Conservation (phyloP, 176 grass and related monocot genomes). For the Phragmites australis region DNA sequence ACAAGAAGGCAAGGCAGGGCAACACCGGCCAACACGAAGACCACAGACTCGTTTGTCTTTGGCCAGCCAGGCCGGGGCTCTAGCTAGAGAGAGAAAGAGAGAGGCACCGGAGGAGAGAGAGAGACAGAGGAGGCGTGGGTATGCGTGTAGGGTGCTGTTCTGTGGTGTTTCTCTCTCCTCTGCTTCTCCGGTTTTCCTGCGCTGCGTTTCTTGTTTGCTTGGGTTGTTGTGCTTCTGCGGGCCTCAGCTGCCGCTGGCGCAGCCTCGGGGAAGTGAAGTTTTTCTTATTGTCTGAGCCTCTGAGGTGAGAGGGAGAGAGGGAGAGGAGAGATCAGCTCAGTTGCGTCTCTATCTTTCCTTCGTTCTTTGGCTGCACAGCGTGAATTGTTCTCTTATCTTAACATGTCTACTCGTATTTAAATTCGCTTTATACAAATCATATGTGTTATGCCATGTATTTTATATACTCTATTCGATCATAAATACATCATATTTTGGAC, state of each 20-base stretch:
- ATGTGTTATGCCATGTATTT: no score
- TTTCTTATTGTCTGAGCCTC: conserved; percentile 11
- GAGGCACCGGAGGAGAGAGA: neutral
- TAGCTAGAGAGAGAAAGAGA: neutral
- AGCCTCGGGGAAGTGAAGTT: conserved; percentile 34
- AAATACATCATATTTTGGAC: no score
- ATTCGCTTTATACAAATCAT: no score
- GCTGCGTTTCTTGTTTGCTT: conserved; percentile 18
- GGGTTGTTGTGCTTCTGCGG: neutral
- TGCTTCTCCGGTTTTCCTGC: neutral
- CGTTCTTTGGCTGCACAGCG: no score
- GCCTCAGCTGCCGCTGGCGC: neutral
- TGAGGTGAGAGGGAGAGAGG: neutral
- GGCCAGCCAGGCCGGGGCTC: neutral
- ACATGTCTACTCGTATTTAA: no score
- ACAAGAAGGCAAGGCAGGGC: conserved; percentile 12
- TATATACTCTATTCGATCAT: no score
- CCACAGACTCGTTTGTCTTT: conserved; percentile 29
- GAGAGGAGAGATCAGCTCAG: neutral
- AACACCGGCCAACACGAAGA: conserved; percentile 28
- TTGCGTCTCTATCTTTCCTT: neutral
- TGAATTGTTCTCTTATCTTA: no score
- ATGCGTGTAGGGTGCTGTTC: neutral
- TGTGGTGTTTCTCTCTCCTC: neutral
- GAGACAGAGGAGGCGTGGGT: neutral